Evolutionary conservation across 768 basidiomycete species (phyloP), one percentile per base, ranked within the genome.

Genomic region (Fomitopsis pulvina): DNA sequence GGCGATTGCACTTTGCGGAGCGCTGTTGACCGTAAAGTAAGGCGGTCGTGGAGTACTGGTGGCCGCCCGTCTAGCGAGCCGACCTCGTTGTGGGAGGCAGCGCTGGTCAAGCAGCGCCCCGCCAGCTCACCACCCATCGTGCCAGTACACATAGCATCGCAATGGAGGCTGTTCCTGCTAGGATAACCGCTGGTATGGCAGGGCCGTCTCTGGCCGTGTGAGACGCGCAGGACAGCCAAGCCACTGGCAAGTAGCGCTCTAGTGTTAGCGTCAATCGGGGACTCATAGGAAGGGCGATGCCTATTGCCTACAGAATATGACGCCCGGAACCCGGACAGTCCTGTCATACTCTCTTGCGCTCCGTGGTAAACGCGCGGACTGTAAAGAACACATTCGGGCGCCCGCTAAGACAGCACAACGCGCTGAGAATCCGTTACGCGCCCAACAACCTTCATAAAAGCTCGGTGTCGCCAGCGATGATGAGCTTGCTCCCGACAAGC

Each of bases 361-460:
- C 34, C 34, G 7, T 14, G 34, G 34, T 37, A 37, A 37, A 37
- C 34, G 34, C 34, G 34, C 34, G 34, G 6, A 37, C 34, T 37
- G 4, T 37, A 18, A 18, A 37, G 34, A 37, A 37, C 34, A 18
- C 14, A 37, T 16, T 18, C 14, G 18, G 34, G 34, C 34, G 34
- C 34, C 34, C 14, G 14, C 14, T 37, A 37, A 30, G 34, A 37
- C 34, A 37, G 34, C 34, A 18, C 34, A 37, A 37, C 34, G 34
- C 34, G 34, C 34, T 37, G 34, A 37, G 34, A 37, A 37, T 37
- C 34, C 25, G 43, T 25, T 46, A 46, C 45, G 45, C 45, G 45
- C 45, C 45, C 45, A 22, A 20, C 21, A n/a, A 18, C 8, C 45
- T 18, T 46, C 45, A 46, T 24, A 46, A 46, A 37, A 32, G 4